These are phyloP conservation scores for Camellia granthamiana DNA, from an alignment of 148 eudicot species.

Conservation along the genomic window DNA sequence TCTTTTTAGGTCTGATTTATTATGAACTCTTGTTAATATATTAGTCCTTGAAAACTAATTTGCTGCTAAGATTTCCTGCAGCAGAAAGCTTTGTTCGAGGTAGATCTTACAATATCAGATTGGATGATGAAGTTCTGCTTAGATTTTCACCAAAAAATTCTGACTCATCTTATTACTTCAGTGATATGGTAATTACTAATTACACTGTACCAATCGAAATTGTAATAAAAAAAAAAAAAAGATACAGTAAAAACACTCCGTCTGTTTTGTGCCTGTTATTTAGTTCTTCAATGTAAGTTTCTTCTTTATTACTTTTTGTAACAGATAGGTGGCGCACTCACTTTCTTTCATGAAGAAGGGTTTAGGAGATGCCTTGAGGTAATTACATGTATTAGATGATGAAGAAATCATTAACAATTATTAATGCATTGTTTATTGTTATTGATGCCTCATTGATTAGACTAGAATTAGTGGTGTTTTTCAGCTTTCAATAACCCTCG, in stretches of 20 bases:
- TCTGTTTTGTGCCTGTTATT: background rate
- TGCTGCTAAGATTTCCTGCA: constrained; percentile 67
- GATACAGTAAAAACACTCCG: background rate
- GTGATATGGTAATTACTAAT: constrained; percentile 72
- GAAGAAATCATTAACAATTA: background rate
- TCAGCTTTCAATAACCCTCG: constrained; percentile 89
- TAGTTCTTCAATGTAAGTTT: constrained; percentile 1
- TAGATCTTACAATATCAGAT: constrained; percentile 90
- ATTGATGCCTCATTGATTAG: constrained; percentile 6
- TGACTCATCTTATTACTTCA: constrained; percentile 87
- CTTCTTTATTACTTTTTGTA: constrained; percentile 16
- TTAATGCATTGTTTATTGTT: background rate
- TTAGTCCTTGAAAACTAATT: constrained; percentile 33
- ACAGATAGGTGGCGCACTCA: constrained; percentile 98
- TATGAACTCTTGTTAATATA: background rate
- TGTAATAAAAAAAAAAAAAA: no score
- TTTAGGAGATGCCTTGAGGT: constrained; percentile 97
- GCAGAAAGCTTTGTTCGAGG: constrained; percentile 97
- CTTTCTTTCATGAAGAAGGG: constrained; percentile 89
- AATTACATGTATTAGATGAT: constrained; percentile 11
- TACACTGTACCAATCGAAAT: background rate
- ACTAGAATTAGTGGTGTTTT: constrained; percentile 14
- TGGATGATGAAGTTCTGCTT: constrained; percentile 95
- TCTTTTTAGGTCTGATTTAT: constrained; percentile 3
- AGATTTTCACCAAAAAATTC: constrained; percentile 92